Evolutionary conservation across 2,329 filamentous ascomycete genomes (phyloP).

Genomic region (Neofusicoccum ribis): DNA sequence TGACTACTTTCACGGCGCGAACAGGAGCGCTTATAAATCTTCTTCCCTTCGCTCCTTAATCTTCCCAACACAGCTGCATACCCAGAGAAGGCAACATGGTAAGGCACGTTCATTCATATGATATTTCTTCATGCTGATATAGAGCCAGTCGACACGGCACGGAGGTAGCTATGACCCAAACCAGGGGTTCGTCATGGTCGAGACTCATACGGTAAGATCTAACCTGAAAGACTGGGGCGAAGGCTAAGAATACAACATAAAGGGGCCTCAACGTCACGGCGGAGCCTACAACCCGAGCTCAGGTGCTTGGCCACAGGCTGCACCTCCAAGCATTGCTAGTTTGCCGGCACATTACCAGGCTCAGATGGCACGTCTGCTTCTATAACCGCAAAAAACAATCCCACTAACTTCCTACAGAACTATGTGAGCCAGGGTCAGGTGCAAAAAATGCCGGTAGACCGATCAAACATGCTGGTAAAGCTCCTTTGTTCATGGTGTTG

Average conservation of each 20-base stretch:
- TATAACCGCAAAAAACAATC: no score
- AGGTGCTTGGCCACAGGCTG: neutral
- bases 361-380: neutral
- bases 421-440: neutral
- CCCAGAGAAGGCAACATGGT: neutral
- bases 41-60: no score
- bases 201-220: neutral
- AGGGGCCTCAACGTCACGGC: neutral
- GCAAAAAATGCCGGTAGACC: neutral
- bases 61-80: neutral
- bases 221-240: neutral
- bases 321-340: neutral
- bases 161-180: neutral
- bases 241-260: neutral
- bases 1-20: no score
- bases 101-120: neutral
- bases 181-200: neutral
- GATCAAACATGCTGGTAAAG: neutral
- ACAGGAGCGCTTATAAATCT: no score
- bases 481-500: constrained; percentile 8
- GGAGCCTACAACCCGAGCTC: constrained; percentile 5
- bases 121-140: neutral
- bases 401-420: neutral
- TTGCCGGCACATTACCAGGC: neutral
- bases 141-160: neutral